These are phyloP conservation scores for Penicillium thymicola DNA, from an alignment of 2,329 filamentous ascomycete species.

Conservation along the genomic window DNA sequence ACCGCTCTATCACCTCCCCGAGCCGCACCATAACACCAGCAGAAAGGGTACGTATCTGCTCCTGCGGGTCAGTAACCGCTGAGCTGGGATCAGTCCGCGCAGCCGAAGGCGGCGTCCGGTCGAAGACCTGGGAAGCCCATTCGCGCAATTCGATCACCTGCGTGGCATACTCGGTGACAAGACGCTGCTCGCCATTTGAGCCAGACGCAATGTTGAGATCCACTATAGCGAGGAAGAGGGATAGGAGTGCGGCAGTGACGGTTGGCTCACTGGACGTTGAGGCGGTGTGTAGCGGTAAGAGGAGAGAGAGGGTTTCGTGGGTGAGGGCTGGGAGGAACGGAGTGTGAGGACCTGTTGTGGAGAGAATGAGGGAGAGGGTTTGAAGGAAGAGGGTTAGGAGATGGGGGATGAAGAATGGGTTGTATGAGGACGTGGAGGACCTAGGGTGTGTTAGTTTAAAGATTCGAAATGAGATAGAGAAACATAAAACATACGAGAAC, in stretches of 20 bases:
- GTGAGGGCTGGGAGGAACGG: constrained; percentile 76
- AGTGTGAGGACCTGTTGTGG: constrained; percentile 77
- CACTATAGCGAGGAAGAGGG: constrained; percentile 73
- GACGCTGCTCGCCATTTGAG: constrained; percentile 56
- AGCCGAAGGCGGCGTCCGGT: constrained; percentile 47
- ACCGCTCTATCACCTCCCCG: constrained; percentile 77
- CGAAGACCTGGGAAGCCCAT: constrained; percentile 78
- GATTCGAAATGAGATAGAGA: background rate
- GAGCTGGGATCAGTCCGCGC: constrained; percentile 59
- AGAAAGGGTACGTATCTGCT: constrained; percentile 56
- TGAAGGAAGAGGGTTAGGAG: constrained; percentile 78
- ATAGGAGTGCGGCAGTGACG: constrained; percentile 71
- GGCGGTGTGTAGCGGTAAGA: constrained; percentile 63
- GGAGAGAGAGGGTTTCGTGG: constrained; percentile 75
- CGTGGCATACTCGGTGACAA: constrained; percentile 71
- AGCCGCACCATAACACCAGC: constrained; percentile 77
- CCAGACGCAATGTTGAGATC: constrained; percentile 65
- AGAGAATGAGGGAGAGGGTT: constrained; percentile 77
- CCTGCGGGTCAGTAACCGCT: constrained; percentile 48
- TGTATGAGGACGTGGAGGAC: constrained; percentile 41
- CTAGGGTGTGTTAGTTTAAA: constrained; percentile 19
- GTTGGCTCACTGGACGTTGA: constrained; percentile 58
- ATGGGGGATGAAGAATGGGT: constrained; percentile 69
- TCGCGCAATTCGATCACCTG: constrained; percentile 82
- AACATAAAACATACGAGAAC: constrained; percentile 38